Base-by-base conservation (phyloP, 2,329 filamentous ascomycete genomes). In the Chalaropsis thielavioides region DNA sequence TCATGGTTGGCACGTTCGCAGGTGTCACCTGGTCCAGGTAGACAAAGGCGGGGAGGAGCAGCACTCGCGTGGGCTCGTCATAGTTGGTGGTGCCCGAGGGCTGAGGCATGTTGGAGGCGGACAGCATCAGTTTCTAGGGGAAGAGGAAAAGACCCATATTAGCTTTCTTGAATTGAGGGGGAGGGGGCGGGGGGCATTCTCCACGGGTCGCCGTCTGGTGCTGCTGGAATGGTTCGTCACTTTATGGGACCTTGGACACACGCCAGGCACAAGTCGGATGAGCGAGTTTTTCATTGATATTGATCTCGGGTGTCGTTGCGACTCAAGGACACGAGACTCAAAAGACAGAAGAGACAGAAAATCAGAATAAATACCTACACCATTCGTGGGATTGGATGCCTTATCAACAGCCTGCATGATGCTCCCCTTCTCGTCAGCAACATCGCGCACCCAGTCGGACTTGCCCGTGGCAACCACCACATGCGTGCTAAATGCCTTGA, bases 381-480 rank as follows among this genome's bases (percentile, higher is more conserved):
- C 88, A 68, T 89, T 89, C 31, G 74, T 80, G 0, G 86, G 86
- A 72, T 80, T 80, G 11, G 79, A 76, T 0, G 80, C 79, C 64
- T 77, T 77, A 15, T 76, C 81, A 70, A 92, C 81, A 1, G 88
- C 89, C 76, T 90, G 80, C 89, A 92, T 92, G 40, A 92, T 81
- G 72, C 87, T 90, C 5, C 88, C 88, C 75, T 89, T 86, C 78
- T 97, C 94, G 72, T 97, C 89, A 65, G 83, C 84, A 58, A 96
- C 89, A 76, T 95, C 88, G 67, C 89, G 78, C 72, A 92, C 88
- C 94, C 94, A 99, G 75, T 99, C 94, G 31, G 86, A 82, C 82
- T 96, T 96, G 68, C 91, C 90, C n/a, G 94, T 99, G 27, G 90
- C 94, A 17, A 97, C 90, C 40, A 99, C 78, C 68, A 96, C 73